phyloP scores from a whole-genome alignment of 2,329 filamentous ascomycete genomes.

The Neospermospora avenae region DNA sequence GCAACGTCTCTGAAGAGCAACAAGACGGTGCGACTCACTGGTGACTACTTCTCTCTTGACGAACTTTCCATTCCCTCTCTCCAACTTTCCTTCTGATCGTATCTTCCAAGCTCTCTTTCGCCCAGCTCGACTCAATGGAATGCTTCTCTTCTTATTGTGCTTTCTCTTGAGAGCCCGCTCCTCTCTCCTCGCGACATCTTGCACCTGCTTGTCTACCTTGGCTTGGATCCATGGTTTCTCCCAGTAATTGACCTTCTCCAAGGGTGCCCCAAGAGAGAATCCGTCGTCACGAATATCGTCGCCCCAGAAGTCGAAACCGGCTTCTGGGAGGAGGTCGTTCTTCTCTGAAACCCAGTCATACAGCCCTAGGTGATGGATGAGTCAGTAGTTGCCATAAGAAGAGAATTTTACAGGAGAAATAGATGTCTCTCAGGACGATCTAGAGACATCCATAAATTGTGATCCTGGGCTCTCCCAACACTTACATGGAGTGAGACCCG shows the following conservation, averaged over 20 bases:
- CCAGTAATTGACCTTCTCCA: conserved; percentile 12
- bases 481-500: conserved; percentile 2
- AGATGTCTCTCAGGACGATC: too few species aligned
- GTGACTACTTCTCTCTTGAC: conserved; percentile 1
- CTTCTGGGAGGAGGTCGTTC: conserved; percentile 4
- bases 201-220: neutral
- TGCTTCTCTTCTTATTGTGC: neutral
- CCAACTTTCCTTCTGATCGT: neutral
- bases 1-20: neutral
- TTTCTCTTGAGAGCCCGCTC: conserved; percentile 4
- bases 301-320: neutral
- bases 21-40: neutral
- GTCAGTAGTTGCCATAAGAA: neutral
- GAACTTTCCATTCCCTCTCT: conserved; percentile 9
- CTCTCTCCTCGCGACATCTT: neutral
- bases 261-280: conserved; percentile 10
- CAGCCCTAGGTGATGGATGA: neutral
- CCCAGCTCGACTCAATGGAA: conserved; percentile 4
- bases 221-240: conserved; percentile 5
- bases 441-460: too few species aligned
- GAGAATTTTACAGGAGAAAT: too few species aligned
- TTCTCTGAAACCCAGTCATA: neutral
- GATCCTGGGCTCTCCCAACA: too few species aligned
- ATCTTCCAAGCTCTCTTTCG: conserved; percentile 10
- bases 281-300: conserved; percentile 8